Percentiles rank a stretch among this genome's conserved stretches.
These are phyloP conservation scores for Euclidium syriacum DNA, from an alignment of 345 rosid species.

Conservation along the genomic window DNA sequence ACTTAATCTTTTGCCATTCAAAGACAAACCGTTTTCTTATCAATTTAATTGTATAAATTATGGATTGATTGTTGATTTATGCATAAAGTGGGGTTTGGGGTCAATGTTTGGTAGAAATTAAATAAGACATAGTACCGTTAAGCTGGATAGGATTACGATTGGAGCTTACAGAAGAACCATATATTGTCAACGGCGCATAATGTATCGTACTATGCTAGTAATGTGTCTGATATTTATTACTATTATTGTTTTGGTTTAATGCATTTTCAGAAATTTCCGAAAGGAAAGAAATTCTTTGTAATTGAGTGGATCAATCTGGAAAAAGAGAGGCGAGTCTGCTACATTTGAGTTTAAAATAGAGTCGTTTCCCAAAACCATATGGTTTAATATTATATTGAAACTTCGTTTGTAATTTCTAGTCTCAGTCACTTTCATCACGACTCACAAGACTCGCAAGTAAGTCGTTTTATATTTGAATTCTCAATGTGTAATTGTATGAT, in stretches of 20 bases:
- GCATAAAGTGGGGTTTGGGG: no score
- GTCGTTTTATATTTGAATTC: not conserved
- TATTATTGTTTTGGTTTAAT: not conserved
- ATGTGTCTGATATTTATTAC: not conserved
- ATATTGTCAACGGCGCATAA: not conserved
- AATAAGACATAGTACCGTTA: not conserved
- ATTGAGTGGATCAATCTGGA: conserved; percentile 1
- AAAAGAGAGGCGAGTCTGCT: not conserved
- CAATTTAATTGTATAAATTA: no score
- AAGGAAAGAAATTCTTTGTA: not conserved
- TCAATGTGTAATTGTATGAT: not conserved
- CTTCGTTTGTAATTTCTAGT: conserved; percentile 23
- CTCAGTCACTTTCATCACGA: not conserved
- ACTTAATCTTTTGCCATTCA: no score
- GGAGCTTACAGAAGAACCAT: conserved; percentile 19
- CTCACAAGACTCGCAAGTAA: conserved; percentile 9
- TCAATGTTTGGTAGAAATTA: not conserved
- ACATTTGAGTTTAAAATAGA: conserved; percentile 11
- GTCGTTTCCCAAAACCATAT: not conserved
- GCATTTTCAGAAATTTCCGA: not conserved
- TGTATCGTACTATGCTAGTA: not conserved
- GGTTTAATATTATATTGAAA: conserved; percentile 2
- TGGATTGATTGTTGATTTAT: no score
- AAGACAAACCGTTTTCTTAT: no score
- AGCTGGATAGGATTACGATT: conserved; percentile 21